Conservation (phyloP, 2,329 filamentous ascomycete genomes). For the Hirsutella rhossiliensis region DNA sequence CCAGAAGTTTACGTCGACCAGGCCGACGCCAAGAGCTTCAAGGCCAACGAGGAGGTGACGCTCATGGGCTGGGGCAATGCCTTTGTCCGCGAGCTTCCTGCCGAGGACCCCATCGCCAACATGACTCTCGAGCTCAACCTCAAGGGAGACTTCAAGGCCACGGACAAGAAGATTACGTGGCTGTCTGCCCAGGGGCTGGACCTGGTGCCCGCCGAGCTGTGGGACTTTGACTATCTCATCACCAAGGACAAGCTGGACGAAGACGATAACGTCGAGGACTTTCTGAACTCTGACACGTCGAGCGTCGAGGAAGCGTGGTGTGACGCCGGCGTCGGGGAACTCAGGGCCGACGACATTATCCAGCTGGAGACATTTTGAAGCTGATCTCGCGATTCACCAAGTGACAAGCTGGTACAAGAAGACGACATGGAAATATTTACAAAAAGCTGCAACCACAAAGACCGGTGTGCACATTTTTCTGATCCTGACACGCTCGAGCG, state of each 20-base stretch:
- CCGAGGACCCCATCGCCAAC: slow-evolving; percentile 47
- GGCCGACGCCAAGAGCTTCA: slow-evolving; percentile 71
- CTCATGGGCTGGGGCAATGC: slow-evolving; percentile 96
- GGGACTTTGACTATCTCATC: slow-evolving; percentile 91
- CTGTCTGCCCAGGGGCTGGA: slow-evolving; percentile 64
- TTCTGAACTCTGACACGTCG: slow-evolving; percentile 64
- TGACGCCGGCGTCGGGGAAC: slow-evolving; percentile 64
- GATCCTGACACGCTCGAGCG: no score
- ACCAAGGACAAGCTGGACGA: slow-evolving; percentile 91
- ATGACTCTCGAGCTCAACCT: slow-evolving; percentile 82
- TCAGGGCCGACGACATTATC: slow-evolving; percentile 84
- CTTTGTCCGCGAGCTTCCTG: slow-evolving; percentile 56
- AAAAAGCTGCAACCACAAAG: no score
- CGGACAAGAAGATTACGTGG: slow-evolving; percentile 96
- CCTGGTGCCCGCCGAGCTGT: slow-evolving; percentile 71
- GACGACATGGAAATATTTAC: no score
- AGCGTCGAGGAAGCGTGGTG: slow-evolving; percentile 63
- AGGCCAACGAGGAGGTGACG: slow-evolving; percentile 80
- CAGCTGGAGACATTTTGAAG: no score
- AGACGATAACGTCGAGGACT: slow-evolving; percentile 76
- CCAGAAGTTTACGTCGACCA: slow-evolving; percentile 72
- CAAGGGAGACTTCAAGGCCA: slow-evolving; percentile 86
- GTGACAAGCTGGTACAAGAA: no score
- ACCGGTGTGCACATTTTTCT: no score
- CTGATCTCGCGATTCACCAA: no score